Evolutionary conservation across 1,139 yeast species (phyloP), one percentile per base, ranked within the genome.

Genomic region (Scheffersomyces parashehatae): DNA sequence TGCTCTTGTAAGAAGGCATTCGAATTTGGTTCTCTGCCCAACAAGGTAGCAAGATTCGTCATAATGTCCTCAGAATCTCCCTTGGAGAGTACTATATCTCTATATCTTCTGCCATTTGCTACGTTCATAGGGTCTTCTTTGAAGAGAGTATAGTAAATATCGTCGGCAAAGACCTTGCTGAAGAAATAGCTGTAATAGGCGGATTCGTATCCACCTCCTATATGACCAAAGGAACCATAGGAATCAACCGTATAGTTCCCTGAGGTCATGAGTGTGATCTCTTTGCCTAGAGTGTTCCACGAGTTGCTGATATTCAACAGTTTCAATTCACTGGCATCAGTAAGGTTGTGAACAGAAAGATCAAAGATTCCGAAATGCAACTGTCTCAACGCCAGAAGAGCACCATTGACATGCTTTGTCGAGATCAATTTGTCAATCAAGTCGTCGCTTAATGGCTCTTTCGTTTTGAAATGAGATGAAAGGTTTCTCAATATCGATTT

Each of bases 151-250:
- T 85, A 82, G 68, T 79, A 88, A 62, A 88, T 86, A 63, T 88
- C 96, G 6, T 88, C 80, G 1, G 96, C 95, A 69, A 83, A 88
- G 15, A 87, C 96, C 53, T 83, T 83, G 3, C 95, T 85, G 83
- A 89, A 88, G 67, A 88, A 67, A 62, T 88, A 88, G 3, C 96
- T 95, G 57, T 88, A 88, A 67, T 88, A 88, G 3, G 95, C 95
- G 14, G 93, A 82, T 50, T 85, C 90, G 59, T 88, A 88, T 4
- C 95, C 95, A 38, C 88, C 90, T 65, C 85, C 84, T 66, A 88
- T 75, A 59, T 88, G 96, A 3, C 89, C 91, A 62, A 88, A 88
- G 1, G 91, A 81, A 30, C 85, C 81, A 62, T 79, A 87, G 2
- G 95, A 95, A 45, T 75, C 80, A 8, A 85, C 79, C 24, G 67